Evolutionary conservation across 176 grass and related monocot genomes (phyloP).

Genomic region (Canna indica): DNA sequence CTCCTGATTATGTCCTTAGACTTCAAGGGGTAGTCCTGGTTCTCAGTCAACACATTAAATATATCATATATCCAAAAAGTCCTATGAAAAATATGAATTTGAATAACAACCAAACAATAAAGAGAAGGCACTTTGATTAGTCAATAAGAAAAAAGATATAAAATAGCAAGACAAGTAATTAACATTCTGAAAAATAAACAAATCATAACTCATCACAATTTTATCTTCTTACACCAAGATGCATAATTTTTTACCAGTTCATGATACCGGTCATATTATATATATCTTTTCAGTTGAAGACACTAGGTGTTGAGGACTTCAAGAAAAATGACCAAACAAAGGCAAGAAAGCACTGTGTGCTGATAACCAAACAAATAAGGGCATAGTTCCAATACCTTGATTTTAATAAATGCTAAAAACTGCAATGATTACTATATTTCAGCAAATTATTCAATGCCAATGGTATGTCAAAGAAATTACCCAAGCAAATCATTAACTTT

Average conservation of each 20-base stretch:
- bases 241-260: background rate
- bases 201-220: background rate
- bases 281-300: background rate
- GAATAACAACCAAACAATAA: background rate
- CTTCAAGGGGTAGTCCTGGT: background rate
- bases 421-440: background rate
- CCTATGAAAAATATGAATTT: background rate
- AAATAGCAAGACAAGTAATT: background rate
- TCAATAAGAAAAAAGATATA: background rate
- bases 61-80: background rate
- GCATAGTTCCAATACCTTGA: background rate
- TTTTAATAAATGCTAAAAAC: background rate
- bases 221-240: background rate
- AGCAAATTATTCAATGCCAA: background rate
- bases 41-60: background rate
- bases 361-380: slow-evolving; percentile 1
- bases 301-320: background rate
- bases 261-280: background rate
- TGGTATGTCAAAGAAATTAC: slow-evolving; percentile 28
- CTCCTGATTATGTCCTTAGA: too few species aligned
- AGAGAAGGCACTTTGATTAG: background rate
- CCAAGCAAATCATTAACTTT: slow-evolving; percentile 90
- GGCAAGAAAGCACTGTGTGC: background rate
- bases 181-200: background rate
- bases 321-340: background rate